Percentiles rank a stretch among this genome's conserved stretches.
These are phyloP conservation scores for Megacollybia marginata DNA, from an alignment of 768 basidiomycete genomes.

Conservation along the genomic window DNA sequence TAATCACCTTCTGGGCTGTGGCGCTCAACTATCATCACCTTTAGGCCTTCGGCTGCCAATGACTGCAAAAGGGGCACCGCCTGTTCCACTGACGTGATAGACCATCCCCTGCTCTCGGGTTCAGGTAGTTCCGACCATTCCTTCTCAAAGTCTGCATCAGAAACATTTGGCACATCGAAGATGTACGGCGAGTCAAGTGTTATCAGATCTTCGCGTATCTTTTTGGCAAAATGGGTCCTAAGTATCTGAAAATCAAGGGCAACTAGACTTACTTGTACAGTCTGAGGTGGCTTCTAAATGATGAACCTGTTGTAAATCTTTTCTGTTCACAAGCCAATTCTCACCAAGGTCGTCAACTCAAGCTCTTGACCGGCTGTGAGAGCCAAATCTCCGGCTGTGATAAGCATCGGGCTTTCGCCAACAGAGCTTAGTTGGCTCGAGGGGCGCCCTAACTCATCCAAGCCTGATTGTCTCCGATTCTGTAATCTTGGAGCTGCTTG, in stretches of 20 bases:
- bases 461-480: slow-evolving; percentile 23
- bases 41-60: slow-evolving; percentile 31
- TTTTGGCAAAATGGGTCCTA: background rate
- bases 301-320: no score
- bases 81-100: slow-evolving; percentile 44
- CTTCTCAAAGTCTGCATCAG: slow-evolving; percentile 7
- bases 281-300: background rate
- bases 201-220: slow-evolving; percentile 45
- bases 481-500: slow-evolving; percentile 39
- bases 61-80: slow-evolving; percentile 49
- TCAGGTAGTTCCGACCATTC: slow-evolving; percentile 48
- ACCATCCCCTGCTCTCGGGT: slow-evolving; percentile 60
- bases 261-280: slow-evolving; percentile 1
- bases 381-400: slow-evolving; percentile 36
- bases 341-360: slow-evolving; percentile 17
- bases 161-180: slow-evolving; percentile 29
- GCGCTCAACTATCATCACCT: slow-evolving; percentile 45
- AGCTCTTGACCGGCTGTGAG: slow-evolving; percentile 27
- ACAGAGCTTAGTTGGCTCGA: no score
- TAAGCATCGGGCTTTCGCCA: background rate
- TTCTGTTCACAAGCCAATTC: background rate
- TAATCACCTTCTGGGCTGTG: slow-evolving; percentile 35
- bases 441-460: slow-evolving; percentile 2
- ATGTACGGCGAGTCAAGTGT: slow-evolving; percentile 68
- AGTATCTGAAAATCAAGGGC: background rate